Evolutionary conservation across 805 yeast species (phyloP), one percentile per base, ranked within the genome.

Genomic region (Nakazawaea molendinolei): DNA sequence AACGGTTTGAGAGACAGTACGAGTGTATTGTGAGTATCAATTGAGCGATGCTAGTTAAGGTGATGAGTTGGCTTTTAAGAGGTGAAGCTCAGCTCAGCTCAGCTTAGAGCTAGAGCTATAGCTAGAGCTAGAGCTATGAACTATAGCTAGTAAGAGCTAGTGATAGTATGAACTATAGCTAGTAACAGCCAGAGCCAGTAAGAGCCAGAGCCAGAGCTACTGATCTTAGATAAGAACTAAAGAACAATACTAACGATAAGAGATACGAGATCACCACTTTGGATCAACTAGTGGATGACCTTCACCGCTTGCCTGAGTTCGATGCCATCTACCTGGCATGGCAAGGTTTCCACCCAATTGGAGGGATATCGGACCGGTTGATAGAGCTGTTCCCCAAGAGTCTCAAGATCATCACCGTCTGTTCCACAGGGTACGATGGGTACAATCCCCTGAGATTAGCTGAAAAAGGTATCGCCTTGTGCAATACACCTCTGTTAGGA

Each of bases 351-450:
- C 41, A 56, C 13, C 49, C 56, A 22, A 43, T 69, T 17, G 70
- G 74, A 9, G 70, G 77, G 14, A 56, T 76, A 46, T 43, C 49
- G 21, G 49, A 57, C 34, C 56, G 67, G 23, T 38, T 74, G 41
- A 44, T 64, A 10, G 65, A 48, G 1, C 48, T 53, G 10, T 61
- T 67, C 13, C 79, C 80, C 2, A 30, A 45, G 2, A 49, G 58
- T 9, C 55, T 71, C 37, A 70, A 69, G 42, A 55, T 69, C 14
- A 63, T 73, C 26, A 61, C 78, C 5, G 65, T 67, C 35, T 75
- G 78, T 44, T 73, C 80, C n/a, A 76, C 68, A 2, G 77, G 78
- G 1, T 60, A 48, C 47, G 72, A 69, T 35, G 63, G 59, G 10
- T 60, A n/a, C n/a, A n/a, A n/a, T n/a, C n/a, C n/a, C n/a, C n/a